Percentiles rank a stretch among this genome's conserved stretches.
Evolutionary conservation across 2,329 filamentous ascomycete species (phyloP).

Genomic region (Aspergillus pseudotamarii): DNA sequence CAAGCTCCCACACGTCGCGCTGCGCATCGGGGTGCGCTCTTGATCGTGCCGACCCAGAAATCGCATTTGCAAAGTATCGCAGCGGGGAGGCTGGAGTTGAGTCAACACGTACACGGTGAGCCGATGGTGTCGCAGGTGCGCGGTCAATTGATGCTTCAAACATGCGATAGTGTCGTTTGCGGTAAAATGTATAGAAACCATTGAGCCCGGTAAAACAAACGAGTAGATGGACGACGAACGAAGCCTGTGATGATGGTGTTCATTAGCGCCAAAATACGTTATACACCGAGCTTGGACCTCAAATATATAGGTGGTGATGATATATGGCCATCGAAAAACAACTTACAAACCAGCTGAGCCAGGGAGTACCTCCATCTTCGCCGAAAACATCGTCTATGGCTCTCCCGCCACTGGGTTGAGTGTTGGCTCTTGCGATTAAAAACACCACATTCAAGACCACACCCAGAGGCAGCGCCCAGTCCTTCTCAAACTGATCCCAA

Average conservation of each 20-base stretch:
- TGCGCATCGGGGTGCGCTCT: constrained; percentile 75
- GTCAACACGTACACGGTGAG: constrained; percentile 83
- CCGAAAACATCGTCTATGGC: constrained; percentile 81
- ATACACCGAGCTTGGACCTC: not conserved
- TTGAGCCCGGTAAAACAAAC: constrained; percentile 71
- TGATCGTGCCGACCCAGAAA: constrained; percentile 75
- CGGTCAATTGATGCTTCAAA: constrained; percentile 85
- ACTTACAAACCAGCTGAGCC: constrained; percentile 68
- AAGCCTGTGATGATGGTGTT: constrained; percentile 53
- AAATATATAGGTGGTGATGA: not conserved
- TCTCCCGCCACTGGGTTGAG: constrained; percentile 53
- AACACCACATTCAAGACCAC: constrained; percentile 77
- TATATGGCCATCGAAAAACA: not conserved
- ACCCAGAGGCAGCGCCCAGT: constrained; percentile 75
- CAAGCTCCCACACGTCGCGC: constrained; percentile 91
- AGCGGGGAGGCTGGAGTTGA: constrained; percentile 84
- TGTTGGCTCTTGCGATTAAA: constrained; percentile 80
- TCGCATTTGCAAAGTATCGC: constrained; percentile 68
- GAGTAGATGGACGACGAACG: constrained; percentile 71
- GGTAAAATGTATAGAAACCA: constrained; percentile 77
- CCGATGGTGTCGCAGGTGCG: constrained; percentile 77
- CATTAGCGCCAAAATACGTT: constrained; percentile 8
- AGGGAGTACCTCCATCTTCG: constrained; percentile 65
- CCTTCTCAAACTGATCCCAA: constrained; percentile 76
- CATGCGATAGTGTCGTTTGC: constrained; percentile 83